Conservation (phyloP, 345 rosid genomes). For the Dipteronia sinensis region DNA sequence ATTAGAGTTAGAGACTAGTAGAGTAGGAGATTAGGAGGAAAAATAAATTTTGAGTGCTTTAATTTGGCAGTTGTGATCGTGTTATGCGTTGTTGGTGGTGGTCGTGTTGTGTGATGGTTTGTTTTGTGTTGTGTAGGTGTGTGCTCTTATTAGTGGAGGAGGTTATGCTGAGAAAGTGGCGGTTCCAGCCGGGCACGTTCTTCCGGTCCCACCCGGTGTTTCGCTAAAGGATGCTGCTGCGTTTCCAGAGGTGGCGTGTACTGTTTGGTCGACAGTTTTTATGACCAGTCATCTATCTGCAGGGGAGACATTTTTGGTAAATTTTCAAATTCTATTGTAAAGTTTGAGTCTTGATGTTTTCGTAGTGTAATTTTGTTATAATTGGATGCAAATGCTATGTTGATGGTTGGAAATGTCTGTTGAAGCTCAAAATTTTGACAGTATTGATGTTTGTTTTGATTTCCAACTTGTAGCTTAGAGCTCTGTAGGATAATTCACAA, state of each 20-base stretch:
- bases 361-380: too few species aligned
- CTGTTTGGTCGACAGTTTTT: conserved; percentile 76
- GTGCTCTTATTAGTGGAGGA: conserved; percentile 71
- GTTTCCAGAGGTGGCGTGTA: conserved; percentile 69
- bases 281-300: conserved; percentile 57
- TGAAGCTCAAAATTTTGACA: background rate
- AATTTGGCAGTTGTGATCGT: background rate
- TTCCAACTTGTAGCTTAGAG: background rate
- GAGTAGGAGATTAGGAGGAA: too few species aligned
- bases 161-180: conserved; percentile 76
- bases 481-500: background rate
- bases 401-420: background rate
- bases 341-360: background rate
- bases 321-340: background rate
- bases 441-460: background rate
- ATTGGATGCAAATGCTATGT: background rate
- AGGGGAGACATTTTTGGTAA: conserved; percentile 65
- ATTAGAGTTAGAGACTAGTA: background rate
- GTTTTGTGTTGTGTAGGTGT: conserved; percentile 36
- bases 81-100: background rate
- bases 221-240: conserved; percentile 59
- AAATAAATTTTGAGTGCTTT: background rate
- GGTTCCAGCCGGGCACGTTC: conserved; percentile 62
- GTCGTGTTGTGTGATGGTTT: background rate
- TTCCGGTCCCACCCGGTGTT: conserved; percentile 54